phyloP scores from a whole-genome alignment of 768 basidiomycete species.

The Pleurotus giganteus region DNA sequence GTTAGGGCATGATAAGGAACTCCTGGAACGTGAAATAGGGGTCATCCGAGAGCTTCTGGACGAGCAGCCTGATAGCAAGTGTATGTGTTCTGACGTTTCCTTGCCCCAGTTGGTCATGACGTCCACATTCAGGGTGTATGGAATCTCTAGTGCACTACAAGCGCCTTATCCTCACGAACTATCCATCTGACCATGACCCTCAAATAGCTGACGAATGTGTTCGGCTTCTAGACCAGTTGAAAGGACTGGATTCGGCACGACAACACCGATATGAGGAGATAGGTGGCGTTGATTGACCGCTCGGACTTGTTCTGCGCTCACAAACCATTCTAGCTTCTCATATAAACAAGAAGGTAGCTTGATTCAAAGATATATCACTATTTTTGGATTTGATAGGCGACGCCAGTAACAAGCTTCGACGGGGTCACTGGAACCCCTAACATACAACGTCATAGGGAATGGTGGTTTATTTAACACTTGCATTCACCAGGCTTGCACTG shows the following conservation, averaged over 20 bases:
- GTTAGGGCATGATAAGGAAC: slow-evolving; percentile 53
- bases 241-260: slow-evolving; percentile 64
- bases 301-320: neutral
- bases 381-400: neutral
- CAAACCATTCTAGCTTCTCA: neutral
- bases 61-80: slow-evolving; percentile 92
- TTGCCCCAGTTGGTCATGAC: slow-evolving; percentile 2
- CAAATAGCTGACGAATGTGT: slow-evolving; percentile 45
- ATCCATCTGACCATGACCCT: slow-evolving; percentile 25
- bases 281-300: slow-evolving; percentile 28
- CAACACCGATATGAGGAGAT: slow-evolving; percentile 67
- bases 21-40: slow-evolving; percentile 72
- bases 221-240: slow-evolving; percentile 52
- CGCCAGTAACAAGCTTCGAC: too few relatives aligned
- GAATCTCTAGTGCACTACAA: slow-evolving; percentile 89
- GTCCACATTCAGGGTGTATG: slow-evolving; percentile 73
- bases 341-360: slow-evolving; percentile 5
- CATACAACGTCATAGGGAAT: neutral
- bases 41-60: slow-evolving; percentile 82
- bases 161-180: slow-evolving; percentile 55
- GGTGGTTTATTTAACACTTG: slow-evolving; percentile 51
- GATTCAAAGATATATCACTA: neutral
- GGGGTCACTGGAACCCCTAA: too few relatives aligned
- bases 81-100: slow-evolving; percentile 37
- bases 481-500: slow-evolving; percentile 58